Evolutionary conservation across 495 filamentous ascomycete species (phyloP).

Genomic region (Neurospora sp.): DNA sequence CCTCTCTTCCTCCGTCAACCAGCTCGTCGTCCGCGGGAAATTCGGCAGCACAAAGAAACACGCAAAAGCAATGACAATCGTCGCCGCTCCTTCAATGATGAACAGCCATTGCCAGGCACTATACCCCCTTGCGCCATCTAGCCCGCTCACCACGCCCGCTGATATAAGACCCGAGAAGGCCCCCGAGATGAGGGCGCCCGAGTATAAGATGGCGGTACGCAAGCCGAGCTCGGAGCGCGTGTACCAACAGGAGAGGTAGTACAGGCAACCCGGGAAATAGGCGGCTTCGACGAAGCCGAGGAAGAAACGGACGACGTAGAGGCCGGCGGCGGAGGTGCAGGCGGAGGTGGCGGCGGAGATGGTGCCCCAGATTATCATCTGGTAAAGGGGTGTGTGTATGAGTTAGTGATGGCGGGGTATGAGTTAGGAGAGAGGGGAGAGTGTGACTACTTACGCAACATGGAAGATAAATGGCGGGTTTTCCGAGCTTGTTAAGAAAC

Average conservation of each 20-base stretch:
- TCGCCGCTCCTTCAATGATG: conserved; percentile 64
- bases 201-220: conserved; percentile 50
- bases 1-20: conserved; percentile 62
- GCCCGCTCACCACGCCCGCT: conserved; percentile 41
- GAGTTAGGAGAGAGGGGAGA: background rate
- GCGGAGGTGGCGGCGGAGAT: conserved; percentile 54
- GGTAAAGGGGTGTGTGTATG: conserved; percentile 20
- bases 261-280: conserved; percentile 42
- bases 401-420: conserved; percentile 21
- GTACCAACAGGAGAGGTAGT: conserved; percentile 51
- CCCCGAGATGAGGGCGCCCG: conserved; percentile 51
- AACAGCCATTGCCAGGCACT: conserved; percentile 58
- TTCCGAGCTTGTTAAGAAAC: conserved; percentile 46
- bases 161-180: conserved; percentile 55
- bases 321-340: conserved; percentile 49
- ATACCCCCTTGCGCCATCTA: conserved; percentile 37
- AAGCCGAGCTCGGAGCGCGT: conserved; percentile 47
- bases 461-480: conserved; percentile 56
- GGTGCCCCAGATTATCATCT: conserved; percentile 65
- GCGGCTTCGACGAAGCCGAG: conserved; percentile 52
- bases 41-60: conserved; percentile 61
- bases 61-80: conserved; percentile 32
- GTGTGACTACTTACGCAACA: conserved; percentile 27
- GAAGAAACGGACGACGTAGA: conserved; percentile 60
- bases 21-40: conserved; percentile 66